phyloP scores from a whole-genome alignment of 352 stramenopile genomes.

The Globisporangium yorkense region DNA sequence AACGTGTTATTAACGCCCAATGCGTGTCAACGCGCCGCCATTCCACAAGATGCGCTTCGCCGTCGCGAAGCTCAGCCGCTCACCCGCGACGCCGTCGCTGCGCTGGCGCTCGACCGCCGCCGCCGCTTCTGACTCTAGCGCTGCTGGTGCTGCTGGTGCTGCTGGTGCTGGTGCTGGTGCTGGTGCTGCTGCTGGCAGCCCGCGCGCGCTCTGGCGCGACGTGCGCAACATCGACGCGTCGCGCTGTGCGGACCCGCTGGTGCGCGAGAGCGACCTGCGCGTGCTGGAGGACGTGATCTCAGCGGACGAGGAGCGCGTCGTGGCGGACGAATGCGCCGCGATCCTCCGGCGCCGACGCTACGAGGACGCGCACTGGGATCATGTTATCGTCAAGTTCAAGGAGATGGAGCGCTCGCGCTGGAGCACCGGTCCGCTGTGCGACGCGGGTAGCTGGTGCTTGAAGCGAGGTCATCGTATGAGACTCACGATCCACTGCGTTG shows the following conservation, averaged over 20 bases:
- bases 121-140: too few species aligned
- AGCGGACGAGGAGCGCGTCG: constrained; percentile 57
- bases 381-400: constrained; percentile 85
- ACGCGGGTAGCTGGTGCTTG: neutral
- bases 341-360: constrained; percentile 71
- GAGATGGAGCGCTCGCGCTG: constrained; percentile 84
- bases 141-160: neutral
- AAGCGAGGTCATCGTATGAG: neutral
- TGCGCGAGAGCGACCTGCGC: constrained; percentile 55
- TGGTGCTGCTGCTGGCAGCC: neutral
- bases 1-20: too few species aligned
- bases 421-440: constrained; percentile 29
- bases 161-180: neutral
- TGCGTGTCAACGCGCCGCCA: too few species aligned
- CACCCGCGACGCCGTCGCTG: too few species aligned
- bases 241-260: constrained; percentile 42
- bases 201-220: constrained; percentile 19
- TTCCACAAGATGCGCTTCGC: too few species aligned
- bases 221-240: constrained; percentile 53
- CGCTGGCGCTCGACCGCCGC: too few species aligned
- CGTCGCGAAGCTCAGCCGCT: too few species aligned
- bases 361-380: constrained; percentile 80
- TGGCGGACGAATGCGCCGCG: constrained; percentile 64
- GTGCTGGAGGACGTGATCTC: constrained; percentile 68
- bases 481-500: neutral